phyloP scores from a whole-genome alignment of 148 eudicot species.

The Dysphania ambrosioides region DNA sequence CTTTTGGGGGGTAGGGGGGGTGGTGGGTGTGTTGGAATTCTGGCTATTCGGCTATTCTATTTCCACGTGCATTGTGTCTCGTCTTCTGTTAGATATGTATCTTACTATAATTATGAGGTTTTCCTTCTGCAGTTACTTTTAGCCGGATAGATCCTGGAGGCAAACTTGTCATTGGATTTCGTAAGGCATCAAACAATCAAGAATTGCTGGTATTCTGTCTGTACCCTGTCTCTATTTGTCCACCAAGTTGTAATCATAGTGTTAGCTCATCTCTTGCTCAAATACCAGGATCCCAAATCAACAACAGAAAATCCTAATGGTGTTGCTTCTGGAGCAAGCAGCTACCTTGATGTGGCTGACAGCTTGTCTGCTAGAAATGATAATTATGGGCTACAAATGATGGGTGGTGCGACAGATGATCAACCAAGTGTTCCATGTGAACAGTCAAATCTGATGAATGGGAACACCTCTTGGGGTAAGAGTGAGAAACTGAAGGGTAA shows the following conservation, averaged over 20 bases:
- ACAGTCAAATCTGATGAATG: conserved; percentile 28
- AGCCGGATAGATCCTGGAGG: conserved; percentile 92
- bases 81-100: background rate
- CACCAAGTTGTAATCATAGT: background rate
- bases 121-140: conserved; percentile 58
- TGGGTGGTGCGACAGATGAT: conserved; percentile 27
- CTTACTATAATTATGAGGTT: conserved; percentile 14
- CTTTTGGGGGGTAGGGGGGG: no score
- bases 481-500: conserved; percentile 48
- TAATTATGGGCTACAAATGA: conserved; percentile 21
- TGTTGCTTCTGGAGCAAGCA: conserved; percentile 45
- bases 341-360: conserved; percentile 44
- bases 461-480: conserved; percentile 29
- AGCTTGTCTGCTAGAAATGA: conserved; percentile 40
- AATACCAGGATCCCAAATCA: conserved; percentile 55
- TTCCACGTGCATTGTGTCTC: background rate
- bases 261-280: conserved; percentile 18
- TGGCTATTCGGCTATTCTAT: no score
- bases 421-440: conserved; percentile 23
- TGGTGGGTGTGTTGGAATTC: no score
- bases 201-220: conserved; percentile 58
- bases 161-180: conserved; percentile 84
- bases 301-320: conserved; percentile 39
- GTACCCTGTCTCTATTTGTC: background rate
- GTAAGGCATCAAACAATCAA: conserved; percentile 57